These are phyloP conservation scores for Globisporangium iwayamae DNA, from an alignment of 352 stramenopile genomes.

Conservation along the genomic window DNA sequence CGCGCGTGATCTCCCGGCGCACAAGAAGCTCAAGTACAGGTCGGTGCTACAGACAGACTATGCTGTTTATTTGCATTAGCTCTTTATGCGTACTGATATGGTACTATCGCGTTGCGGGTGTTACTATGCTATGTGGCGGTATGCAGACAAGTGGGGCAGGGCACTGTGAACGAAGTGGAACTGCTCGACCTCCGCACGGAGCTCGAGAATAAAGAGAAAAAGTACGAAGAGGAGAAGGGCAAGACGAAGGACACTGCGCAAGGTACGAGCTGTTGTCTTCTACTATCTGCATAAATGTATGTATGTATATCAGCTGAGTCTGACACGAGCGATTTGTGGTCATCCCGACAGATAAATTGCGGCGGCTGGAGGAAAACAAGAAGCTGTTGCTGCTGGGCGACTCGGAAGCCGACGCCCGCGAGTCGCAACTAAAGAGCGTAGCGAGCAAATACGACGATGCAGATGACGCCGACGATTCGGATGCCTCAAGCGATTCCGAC, in stretches of 20 bases:
- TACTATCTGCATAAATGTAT: not conserved
- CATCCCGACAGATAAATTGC: constrained; percentile 45
- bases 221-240: constrained; percentile 72
- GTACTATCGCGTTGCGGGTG: not conserved
- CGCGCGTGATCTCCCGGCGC: constrained; percentile 72
- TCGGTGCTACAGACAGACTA: constrained; percentile 16
- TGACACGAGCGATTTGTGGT: not conserved
- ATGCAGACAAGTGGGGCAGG: constrained; percentile 74
- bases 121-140: not conserved
- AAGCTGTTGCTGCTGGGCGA: constrained; percentile 78
- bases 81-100: not conserved
- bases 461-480: constrained; percentile 79
- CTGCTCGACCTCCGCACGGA: constrained; percentile 70
- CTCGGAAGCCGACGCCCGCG: constrained; percentile 62
- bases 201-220: constrained; percentile 66
- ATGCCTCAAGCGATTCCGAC: constrained; percentile 67
- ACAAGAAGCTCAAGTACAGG: constrained; percentile 83
- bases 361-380: constrained; percentile 77
- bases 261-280: constrained; percentile 36
- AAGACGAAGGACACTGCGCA: constrained; percentile 78
- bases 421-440: constrained; percentile 86
- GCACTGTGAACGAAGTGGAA: constrained; percentile 75
- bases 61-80: too few relatives aligned
- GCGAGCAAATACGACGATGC: constrained; percentile 88
- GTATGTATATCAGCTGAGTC: constrained; percentile 16